A percentile compares a stretch with the other conserved stretches of the same genome.
These are phyloP conservation scores for Helicostylum pulchrum DNA, from an alignment of 192 early-diverging fungal species.

Conservation along the genomic window DNA sequence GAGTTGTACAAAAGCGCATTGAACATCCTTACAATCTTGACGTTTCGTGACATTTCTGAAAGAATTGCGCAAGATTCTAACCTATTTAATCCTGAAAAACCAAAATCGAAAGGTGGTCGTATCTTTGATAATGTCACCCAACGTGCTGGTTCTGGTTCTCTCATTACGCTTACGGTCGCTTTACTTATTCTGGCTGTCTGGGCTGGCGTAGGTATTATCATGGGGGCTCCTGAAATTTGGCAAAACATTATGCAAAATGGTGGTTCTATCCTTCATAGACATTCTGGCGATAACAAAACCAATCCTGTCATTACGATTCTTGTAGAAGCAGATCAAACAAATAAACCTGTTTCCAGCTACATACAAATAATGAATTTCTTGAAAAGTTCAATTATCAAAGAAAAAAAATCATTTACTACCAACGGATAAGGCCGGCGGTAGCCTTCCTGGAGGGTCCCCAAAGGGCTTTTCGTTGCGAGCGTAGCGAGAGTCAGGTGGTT, in stretches of 20 bases:
- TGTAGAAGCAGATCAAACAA: too few species aligned
- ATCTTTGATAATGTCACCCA: conserved; percentile 11
- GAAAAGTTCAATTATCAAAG: too few species aligned
- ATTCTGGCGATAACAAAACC: conserved; percentile 5
- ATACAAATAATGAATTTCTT: too few species aligned
- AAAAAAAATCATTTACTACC: too few species aligned
- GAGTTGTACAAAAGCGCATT: too few species aligned
- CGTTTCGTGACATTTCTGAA: not conserved
- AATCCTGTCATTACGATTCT: conserved; percentile 11
- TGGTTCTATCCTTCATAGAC: conserved; percentile 7
- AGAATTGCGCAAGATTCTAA: not conserved
- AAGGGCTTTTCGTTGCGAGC: too few species aligned
- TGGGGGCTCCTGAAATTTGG: conserved; percentile 16
- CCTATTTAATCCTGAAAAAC: not conserved
- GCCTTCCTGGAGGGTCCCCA: too few species aligned
- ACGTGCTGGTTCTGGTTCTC: conserved; percentile 17
- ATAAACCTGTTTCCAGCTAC: too few species aligned
- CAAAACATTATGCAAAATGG: conserved; percentile 21
- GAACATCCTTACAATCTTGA: too few species aligned
- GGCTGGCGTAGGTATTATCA: conserved; percentile 7
- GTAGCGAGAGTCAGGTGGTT: too few species aligned
- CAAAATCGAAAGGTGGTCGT: not conserved
- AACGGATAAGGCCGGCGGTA: too few species aligned
- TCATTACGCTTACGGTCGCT: conserved; percentile 5
- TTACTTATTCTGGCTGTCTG: conserved; percentile 4